Conservation (phyloP, 768 basidiomycete genomes). For the Strobilomyces confusus region DNA sequence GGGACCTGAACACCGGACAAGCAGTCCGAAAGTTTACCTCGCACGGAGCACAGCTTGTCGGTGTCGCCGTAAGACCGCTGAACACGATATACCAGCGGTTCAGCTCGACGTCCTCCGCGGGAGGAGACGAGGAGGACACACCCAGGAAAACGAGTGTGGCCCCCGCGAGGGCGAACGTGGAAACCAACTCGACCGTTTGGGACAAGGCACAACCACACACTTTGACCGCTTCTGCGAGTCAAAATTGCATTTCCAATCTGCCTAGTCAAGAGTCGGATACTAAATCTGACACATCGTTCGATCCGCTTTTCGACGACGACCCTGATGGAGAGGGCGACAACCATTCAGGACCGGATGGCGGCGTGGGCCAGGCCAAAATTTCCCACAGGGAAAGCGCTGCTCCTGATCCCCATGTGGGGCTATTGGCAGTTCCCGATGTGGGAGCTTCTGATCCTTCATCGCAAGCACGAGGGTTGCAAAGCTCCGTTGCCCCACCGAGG, state of each 20-base stretch:
- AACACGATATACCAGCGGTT: conserved; percentile 34
- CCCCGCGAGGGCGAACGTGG: conserved; percentile 21
- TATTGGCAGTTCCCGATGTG: conserved; percentile 30
- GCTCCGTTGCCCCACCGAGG: conserved; percentile 55
- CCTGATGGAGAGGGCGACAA: conserved; percentile 45
- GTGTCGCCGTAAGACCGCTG: conserved; percentile 72
- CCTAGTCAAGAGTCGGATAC: conserved; percentile 47
- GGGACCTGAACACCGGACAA: conserved; percentile 94
- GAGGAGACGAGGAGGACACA: conserved; percentile 18
- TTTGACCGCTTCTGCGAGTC: conserved; percentile 19
- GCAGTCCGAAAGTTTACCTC: conserved; percentile 70
- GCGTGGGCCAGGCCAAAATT: conserved; percentile 15
- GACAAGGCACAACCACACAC: conserved; percentile 17
- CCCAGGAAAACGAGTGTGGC: conserved; percentile 12
- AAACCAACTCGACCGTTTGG: conserved; percentile 15
- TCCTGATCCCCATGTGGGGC: conserved; percentile 16
- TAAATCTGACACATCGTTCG: conserved; percentile 77
- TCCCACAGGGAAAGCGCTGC: conserved; percentile 13
- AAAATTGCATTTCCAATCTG: conserved; percentile 23
- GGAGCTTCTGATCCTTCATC: conserved; percentile 18
- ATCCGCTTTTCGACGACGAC: conserved; percentile 89
- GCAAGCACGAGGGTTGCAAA: conserved; percentile 25
- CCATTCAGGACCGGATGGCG: conserved; percentile 15
- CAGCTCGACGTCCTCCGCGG: conserved; percentile 25
- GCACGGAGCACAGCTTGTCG: conserved; percentile 82